Evolutionary conservation across 768 basidiomycete species (phyloP).

Genomic region (Mycena leptocephala): DNA sequence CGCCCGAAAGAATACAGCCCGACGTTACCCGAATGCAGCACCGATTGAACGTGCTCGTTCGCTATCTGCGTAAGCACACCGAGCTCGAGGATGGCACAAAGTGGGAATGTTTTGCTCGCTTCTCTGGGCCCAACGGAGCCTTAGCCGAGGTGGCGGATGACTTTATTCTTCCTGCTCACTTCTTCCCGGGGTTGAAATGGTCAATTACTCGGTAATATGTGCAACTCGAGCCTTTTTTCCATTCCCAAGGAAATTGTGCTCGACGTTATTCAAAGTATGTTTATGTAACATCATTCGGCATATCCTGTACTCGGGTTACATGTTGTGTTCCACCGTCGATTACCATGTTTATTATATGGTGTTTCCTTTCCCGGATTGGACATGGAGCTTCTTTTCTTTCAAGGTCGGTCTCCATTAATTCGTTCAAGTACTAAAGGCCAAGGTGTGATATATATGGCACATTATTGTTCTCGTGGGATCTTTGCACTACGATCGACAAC

Average conservation of each 20-base stretch:
- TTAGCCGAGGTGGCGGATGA: not conserved
- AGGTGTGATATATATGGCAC: too few species aligned
- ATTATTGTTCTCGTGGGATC: too few species aligned
- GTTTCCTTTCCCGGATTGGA: too few species aligned
- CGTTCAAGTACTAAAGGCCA: too few species aligned
- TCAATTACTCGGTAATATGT: not conserved
- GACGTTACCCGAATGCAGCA: not conserved
- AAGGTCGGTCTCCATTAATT: too few species aligned
- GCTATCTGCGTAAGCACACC: not conserved
- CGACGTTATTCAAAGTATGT: not conserved
- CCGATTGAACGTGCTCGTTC: not conserved
- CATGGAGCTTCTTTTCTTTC: too few species aligned
- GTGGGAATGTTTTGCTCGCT: not conserved
- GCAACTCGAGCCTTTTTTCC: too few species aligned
- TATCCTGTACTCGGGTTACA: not conserved
- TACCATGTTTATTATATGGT: too few species aligned
- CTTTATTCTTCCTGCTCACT: not conserved
- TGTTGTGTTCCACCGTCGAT: too few species aligned
- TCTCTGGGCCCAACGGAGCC: not conserved
- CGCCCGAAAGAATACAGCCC: not conserved
- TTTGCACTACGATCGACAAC: not conserved
- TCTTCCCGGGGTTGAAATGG: not conserved
- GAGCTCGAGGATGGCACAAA: not conserved
- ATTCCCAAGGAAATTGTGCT: not conserved
- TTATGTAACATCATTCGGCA: not conserved